Percentiles rank a stretch among this genome's conserved stretches.
phyloP scores from a whole-genome alignment of 192 early-diverging fungal genomes.

The Coemansia sp. region DNA sequence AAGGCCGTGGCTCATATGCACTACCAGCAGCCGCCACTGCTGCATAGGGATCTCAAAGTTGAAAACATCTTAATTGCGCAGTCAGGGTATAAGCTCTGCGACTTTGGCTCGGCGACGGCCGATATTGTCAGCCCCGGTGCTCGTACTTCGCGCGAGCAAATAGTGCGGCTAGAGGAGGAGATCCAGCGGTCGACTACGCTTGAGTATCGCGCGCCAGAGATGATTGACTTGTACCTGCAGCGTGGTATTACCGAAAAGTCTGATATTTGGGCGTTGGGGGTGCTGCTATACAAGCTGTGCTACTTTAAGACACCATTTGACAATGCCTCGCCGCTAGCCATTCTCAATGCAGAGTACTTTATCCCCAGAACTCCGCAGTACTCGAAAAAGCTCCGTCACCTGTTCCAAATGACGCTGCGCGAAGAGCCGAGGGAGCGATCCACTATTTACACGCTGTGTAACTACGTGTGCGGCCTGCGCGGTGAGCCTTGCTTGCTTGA shows the following conservation, averaged over 20 bases:
- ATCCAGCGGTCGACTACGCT: slow-evolving; percentile 86
- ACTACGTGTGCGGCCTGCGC: slow-evolving; percentile 60
- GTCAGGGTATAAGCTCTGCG: slow-evolving; percentile 83
- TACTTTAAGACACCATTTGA: slow-evolving; percentile 96
- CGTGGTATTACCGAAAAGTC: slow-evolving; percentile 83
- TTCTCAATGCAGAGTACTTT: slow-evolving; percentile 81
- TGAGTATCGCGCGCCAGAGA: slow-evolving; percentile 94
- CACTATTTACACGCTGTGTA: slow-evolving; percentile 79
- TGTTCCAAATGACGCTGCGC: slow-evolving; percentile 72
- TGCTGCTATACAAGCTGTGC: slow-evolving; percentile 93
- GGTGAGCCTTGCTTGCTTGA: slow-evolving; percentile 42
- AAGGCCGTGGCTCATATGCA: slow-evolving; percentile 91
- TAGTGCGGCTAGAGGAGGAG: slow-evolving; percentile 83
- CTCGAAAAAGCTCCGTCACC: slow-evolving; percentile 54
- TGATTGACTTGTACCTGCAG: slow-evolving; percentile 88
- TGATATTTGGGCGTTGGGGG: slow-evolving; percentile 82
- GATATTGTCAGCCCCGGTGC: slow-evolving; percentile 12
- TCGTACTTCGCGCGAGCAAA: slow-evolving; percentile 61
- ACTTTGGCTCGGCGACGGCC: slow-evolving; percentile 88
- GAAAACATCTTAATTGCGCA: slow-evolving; percentile 76
- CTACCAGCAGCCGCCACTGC: slow-evolving; percentile 72
- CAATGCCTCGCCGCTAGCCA: slow-evolving; percentile 80
- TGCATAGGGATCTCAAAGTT: slow-evolving; percentile 85
- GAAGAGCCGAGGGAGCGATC: slow-evolving; percentile 74
- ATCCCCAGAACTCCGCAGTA: slow-evolving; percentile 76